These are phyloP conservation scores for Aspergillus saccharolyticus DNA, from an alignment of 495 filamentous ascomycete species.

Conservation along the genomic window DNA sequence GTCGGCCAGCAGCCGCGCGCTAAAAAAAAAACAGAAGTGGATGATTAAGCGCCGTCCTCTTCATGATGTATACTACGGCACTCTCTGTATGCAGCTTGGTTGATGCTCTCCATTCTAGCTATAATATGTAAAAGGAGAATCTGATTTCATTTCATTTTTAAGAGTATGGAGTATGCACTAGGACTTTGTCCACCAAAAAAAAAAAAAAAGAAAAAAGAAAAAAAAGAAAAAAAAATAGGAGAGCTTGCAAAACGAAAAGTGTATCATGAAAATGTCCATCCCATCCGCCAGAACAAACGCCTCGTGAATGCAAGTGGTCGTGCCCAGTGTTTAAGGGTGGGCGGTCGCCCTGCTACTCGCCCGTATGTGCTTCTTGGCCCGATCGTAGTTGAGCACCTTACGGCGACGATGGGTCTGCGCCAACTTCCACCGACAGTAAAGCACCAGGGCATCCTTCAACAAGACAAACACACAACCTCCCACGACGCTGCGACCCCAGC, in stretches of 20 bases:
- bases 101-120: too few species aligned
- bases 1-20: conserved; percentile 38
- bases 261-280: conserved; percentile 4
- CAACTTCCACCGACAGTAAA: conserved; percentile 70
- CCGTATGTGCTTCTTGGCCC: conserved; percentile 31
- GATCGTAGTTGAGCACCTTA: conserved; percentile 62
- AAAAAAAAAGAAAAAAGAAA: too few species aligned
- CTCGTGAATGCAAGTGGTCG: neutral
- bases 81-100: too few species aligned
- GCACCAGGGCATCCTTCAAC: conserved; percentile 65
- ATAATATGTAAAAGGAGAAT: too few species aligned
- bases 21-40: too few species aligned
- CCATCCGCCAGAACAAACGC: conserved; percentile 8
- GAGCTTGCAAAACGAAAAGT: conserved; percentile 5
- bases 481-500: conserved; percentile 74
- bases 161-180: too few species aligned
- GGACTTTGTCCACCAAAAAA: too few species aligned
- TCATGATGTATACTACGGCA: too few species aligned
- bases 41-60: conserved; percentile 10
- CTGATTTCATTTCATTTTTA: too few species aligned
- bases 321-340: neutral
- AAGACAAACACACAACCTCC: conserved; percentile 78
- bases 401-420: conserved; percentile 63
- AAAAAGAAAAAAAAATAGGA: too few species aligned
- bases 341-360: neutral